Evolutionary conservation across 2,329 filamentous ascomycete species (phyloP).

Genomic region (Sarocladium kiliense): DNA sequence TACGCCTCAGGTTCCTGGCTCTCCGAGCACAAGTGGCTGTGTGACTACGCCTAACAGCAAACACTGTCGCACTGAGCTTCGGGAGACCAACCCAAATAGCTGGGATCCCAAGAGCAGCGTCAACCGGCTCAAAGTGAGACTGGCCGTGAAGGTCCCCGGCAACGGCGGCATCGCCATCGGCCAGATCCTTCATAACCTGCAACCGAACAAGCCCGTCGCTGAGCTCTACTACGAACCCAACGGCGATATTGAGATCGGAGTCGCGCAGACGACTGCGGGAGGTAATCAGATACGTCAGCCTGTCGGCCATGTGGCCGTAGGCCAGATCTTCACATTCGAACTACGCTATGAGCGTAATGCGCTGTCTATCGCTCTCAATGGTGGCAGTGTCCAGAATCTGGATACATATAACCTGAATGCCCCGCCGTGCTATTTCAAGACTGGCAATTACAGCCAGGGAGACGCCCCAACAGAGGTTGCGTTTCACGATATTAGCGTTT

Average conservation of each 20-base stretch:
- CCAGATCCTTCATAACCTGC: conserved; percentile 26
- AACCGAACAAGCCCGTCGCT: conserved; percentile 32
- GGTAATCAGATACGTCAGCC: conserved; percentile 24
- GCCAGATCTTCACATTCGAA: conserved; percentile 17
- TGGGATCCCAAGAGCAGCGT: conserved; percentile 11
- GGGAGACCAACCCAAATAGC: conserved; percentile 30
- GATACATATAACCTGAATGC: conserved; percentile 22
- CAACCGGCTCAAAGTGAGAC: conserved; percentile 22
- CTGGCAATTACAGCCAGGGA: conserved; percentile 31
- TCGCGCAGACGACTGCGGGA: conserved; percentile 26
- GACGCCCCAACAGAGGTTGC: conserved; percentile 19
- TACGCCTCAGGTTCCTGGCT: conserved; percentile 34
- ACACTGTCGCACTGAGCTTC: conserved; percentile 37
- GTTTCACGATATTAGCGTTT: conserved; percentile 17
- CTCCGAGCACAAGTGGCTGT: conserved; percentile 23
- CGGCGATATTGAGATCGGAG: conserved; percentile 30
- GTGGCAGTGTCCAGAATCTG: conserved; percentile 17
- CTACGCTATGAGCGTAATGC: conserved; percentile 28
- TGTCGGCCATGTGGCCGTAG: conserved; percentile 22
- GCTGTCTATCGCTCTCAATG: conserved; percentile 27
- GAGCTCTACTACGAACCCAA: conserved; percentile 32
- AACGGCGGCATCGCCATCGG: conserved; percentile 31
- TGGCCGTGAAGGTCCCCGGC: conserved; percentile 16
- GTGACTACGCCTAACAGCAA: conserved; percentile 33
- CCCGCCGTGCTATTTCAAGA: conserved; percentile 32